Conservation (phyloP, 495 filamentous ascomycete species). For the Penicillium silybi region DNA sequence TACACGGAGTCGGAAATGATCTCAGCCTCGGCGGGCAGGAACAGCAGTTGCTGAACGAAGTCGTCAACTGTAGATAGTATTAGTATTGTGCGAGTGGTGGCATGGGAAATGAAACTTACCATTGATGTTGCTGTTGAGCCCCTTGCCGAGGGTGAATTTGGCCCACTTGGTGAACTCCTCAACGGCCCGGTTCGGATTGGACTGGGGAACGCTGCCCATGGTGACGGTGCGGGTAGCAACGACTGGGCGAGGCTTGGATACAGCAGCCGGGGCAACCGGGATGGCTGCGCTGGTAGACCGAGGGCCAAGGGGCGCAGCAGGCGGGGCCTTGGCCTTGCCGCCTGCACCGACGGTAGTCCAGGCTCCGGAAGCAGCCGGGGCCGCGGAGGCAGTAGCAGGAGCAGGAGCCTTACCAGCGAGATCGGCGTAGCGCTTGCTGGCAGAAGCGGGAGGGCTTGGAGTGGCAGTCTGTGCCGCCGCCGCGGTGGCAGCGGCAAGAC, state of each 20-base stretch:
- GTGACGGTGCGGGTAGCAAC: constrained; percentile 34
- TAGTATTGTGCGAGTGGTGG: constrained; percentile 8
- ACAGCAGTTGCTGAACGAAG: constrained; percentile 69
- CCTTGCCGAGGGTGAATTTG: constrained; percentile 62
- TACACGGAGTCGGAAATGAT: constrained; percentile 91
- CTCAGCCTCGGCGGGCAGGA: constrained; percentile 68
- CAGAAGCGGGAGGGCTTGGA: constrained; percentile 47
- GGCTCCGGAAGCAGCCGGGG: constrained; percentile 47
- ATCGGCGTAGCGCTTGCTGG: constrained; percentile 91
- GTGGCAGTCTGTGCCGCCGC: constrained; percentile 46
- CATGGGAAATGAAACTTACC: constrained; percentile 32
- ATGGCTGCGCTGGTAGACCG: constrained; percentile 53
- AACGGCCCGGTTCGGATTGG: constrained; percentile 55
- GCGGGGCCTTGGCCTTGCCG: constrained; percentile 78
- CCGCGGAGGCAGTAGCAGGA: constrained; percentile 27
- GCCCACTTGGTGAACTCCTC: constrained; percentile 96
- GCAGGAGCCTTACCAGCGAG: constrained; percentile 74
- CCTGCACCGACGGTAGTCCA: constrained; percentile 97
- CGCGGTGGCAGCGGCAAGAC: constrained; percentile 53
- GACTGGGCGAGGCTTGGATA: constrained; percentile 27
- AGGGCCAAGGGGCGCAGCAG: constrained; percentile 50
- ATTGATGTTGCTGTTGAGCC: constrained; percentile 58
- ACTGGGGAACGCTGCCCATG: constrained; percentile 26
- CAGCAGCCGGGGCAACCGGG: constrained; percentile 37
- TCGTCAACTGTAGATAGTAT: constrained; percentile 60